A percentile compares a stretch with the other conserved stretches of the same genome.
These are phyloP conservation scores for Phylloporus scabripes DNA, from an alignment of 768 basidiomycete genomes.

Conservation along the genomic window DNA sequence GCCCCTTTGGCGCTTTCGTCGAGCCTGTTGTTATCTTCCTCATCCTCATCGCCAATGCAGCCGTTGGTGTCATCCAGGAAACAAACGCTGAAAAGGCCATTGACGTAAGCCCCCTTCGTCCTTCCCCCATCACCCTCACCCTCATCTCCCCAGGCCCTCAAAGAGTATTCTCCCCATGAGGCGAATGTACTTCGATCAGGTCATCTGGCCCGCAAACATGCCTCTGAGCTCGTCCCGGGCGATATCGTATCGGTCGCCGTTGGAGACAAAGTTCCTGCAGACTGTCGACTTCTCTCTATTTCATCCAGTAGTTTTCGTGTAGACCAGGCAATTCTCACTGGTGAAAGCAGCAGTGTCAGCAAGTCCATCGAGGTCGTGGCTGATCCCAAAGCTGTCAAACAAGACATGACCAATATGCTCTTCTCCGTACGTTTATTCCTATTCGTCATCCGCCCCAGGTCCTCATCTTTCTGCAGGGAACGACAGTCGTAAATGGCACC, in stretches of 20 bases:
- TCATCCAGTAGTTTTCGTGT: slow-evolving; percentile 91
- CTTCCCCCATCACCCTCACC: not conserved
- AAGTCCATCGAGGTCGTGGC: slow-evolving; percentile 66
- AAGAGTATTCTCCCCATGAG: slow-evolving; percentile 96
- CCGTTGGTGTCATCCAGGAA: slow-evolving; percentile 96
- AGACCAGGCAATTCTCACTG: slow-evolving; percentile 96
- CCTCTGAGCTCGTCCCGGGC: slow-evolving; percentile 88
- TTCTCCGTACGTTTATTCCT: slow-evolving; percentile 61
- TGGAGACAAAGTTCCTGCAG: slow-evolving; percentile 93
- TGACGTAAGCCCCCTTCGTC: slow-evolving; percentile 58
- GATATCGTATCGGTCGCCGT: slow-evolving; percentile 89
- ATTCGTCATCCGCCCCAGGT: not conserved
- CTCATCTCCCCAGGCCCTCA: slow-evolving; percentile 64
- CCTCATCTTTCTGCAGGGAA: slow-evolving; percentile 52
- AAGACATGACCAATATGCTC: slow-evolving; percentile 96
- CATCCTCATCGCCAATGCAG: slow-evolving; percentile 94
- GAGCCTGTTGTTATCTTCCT: slow-evolving; percentile 93
- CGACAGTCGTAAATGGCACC: slow-evolving; percentile 91
- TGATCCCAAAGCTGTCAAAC: slow-evolving; percentile 84
- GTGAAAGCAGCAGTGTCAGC: slow-evolving; percentile 85
- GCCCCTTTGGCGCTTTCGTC: slow-evolving; percentile 81
- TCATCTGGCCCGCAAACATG: slow-evolving; percentile 66
- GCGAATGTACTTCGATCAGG: slow-evolving; percentile 83
- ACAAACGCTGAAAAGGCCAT: slow-evolving; percentile 95
- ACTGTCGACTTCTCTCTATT: slow-evolving; percentile 84